Conservation (phyloP, 176 grass and related monocot species). For the Chloris gayana region DNA sequence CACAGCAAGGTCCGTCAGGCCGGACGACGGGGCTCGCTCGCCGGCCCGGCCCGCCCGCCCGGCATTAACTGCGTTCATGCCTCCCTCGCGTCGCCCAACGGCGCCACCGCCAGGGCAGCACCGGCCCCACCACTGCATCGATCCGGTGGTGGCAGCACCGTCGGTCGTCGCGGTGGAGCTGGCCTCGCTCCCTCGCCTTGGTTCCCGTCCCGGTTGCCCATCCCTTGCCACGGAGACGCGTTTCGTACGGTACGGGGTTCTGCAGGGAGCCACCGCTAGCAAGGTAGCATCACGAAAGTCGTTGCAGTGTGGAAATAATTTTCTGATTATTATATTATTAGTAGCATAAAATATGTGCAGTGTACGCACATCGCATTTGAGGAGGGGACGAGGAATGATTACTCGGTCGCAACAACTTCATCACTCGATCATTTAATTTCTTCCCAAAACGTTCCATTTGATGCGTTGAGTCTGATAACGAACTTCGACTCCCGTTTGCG, state of each 20-base stretch:
- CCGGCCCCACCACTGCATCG: not conserved
- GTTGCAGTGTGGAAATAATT: no score
- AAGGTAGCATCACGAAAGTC: not conserved
- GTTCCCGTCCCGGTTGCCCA: not conserved
- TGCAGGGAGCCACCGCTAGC: not conserved
- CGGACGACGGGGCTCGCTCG: not conserved
- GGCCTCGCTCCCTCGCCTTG: no score
- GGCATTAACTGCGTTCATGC: slow-evolving; percentile 64
- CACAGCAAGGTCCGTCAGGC: not conserved
- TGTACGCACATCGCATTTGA: no score
- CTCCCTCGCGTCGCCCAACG: slow-evolving; percentile 44
- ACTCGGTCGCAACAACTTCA: not conserved
- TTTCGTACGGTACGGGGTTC: not conserved
- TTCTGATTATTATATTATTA: no score
- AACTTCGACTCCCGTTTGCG: not conserved
- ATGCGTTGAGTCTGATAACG: not conserved
- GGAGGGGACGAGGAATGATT: not conserved
- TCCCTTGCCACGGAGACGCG: not conserved
- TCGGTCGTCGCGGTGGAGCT: not conserved
- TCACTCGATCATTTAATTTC: not conserved
- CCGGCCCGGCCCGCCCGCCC: not conserved
- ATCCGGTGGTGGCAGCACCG: not conserved
- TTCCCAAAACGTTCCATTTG: not conserved
- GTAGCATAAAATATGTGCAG: no score
- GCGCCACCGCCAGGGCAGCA: slow-evolving; percentile 18